These are phyloP conservation scores for Acmispon strigosus DNA, from an alignment of 306 rosid genomes.

Conservation along the genomic window DNA sequence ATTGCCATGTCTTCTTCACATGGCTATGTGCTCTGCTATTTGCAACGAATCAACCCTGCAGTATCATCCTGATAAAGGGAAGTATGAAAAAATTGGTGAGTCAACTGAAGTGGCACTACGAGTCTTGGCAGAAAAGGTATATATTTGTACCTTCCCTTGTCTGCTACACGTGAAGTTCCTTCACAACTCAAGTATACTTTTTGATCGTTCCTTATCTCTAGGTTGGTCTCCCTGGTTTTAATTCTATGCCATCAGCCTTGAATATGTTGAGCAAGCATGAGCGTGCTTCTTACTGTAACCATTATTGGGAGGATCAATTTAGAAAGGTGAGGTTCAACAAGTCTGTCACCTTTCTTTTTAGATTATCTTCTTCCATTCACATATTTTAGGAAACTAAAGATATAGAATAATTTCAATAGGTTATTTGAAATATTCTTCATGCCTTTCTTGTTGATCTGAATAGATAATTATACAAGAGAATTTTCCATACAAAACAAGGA, in stretches of 20 bases:
- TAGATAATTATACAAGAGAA: background rate
- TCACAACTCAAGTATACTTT: conserved; percentile 8
- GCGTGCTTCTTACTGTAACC: conserved; percentile 98
- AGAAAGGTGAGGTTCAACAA: conserved; percentile 63
- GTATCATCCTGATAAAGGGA: conserved; percentile 89
- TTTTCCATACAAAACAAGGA: background rate
- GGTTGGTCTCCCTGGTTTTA: conserved; percentile 98
- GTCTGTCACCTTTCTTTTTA: conserved; percentile 15
- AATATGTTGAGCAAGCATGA: conserved; percentile 89
- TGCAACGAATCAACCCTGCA: conserved; percentile 91
- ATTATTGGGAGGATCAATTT: conserved; percentile 86
- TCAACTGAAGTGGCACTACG: conserved; percentile 99
- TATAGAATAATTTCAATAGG: background rate
- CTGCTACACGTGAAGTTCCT: conserved; percentile 10
- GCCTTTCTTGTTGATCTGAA: conserved; percentile 17
- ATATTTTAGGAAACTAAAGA: conserved; percentile 5
- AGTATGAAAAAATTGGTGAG: conserved; percentile 96
- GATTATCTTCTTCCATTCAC: background rate
- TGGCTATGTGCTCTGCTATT: conserved; percentile 91
- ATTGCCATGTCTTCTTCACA: conserved; percentile 82
- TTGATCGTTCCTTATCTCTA: conserved; percentile 24
- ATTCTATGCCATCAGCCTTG: conserved; percentile 91
- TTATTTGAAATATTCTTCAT: background rate
- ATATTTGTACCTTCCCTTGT: conserved; percentile 18
- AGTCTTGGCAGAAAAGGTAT: conserved; percentile 86